Evolutionary conservation across 352 stramenopile species (phyloP), one percentile per base, ranked within the genome.

Genomic region (Phytophthora palmivora): DNA sequence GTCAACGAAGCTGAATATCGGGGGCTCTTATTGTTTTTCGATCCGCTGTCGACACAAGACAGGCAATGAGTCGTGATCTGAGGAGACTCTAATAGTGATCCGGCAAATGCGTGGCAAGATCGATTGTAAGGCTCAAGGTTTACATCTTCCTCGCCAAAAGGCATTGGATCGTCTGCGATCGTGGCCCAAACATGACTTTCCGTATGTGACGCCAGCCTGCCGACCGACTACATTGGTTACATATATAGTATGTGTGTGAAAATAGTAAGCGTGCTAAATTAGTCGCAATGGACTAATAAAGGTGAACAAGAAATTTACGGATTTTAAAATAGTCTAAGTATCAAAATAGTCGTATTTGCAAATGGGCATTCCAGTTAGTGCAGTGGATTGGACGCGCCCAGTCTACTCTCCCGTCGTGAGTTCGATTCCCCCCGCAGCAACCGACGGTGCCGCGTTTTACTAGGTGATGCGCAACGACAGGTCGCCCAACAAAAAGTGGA

Each of bases 1-100:
- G 58, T 70, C 2, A 73, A 69, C 10, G 65, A 73, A 22, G 53
- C 47, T n/a, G n/a, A n/a, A n/a, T n/a, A n/a, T n/a, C n/a, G n/a
- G n/a, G n/a, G n/a, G n/a, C n/a, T n/a, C n/a, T 0, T 68, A 0
- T 18, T 62, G 8, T 48, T 26, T 3, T 30, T 41, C 16, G 39
- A 46, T 46, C 19, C 32, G 0, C 32, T 58, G 2, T 14, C 34
- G 6, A 3, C 44, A 6, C 2, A 34, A 19, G 45, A 43, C 5
- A 19, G 28, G 10, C 3, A n/a, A 10, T n/a, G 2, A n/a, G 19
- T 54, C 0, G 21, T 65, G 10, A 30, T 65, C 7, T 41, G 38
- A 32, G 47, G 57, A 12, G 48, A 65, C 14, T 65, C 57, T 3
- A 58, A 49, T 64, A 14, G 49, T 52, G 15, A 52, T 60, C n/a